Conservation (phyloP, 371 early-diverging fungal genomes). For the Syncephalis plumigaleata region DNA sequence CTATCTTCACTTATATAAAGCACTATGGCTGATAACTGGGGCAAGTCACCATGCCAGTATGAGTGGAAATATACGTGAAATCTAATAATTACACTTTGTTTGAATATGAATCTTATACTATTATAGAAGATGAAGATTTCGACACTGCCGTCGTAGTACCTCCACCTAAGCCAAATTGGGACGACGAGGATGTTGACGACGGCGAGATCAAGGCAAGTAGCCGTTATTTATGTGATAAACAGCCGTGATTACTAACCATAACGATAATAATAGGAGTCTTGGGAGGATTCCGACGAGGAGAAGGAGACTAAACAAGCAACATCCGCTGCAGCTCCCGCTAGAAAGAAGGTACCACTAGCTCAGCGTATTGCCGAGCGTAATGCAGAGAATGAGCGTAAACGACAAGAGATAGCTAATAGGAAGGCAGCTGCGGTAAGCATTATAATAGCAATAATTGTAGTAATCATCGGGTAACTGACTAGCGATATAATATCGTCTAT, state of each 20-base stretch:
- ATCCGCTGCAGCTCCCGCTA: slow-evolving; percentile 21
- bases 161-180: slow-evolving; percentile 47
- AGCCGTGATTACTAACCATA: not conserved
- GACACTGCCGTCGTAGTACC: slow-evolving; percentile 13
- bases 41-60: slow-evolving; percentile 16
- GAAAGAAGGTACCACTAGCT: slow-evolving; percentile 48
- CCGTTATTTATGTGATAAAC: slow-evolving; percentile 1
- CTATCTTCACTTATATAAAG: slow-evolving; percentile 1
- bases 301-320: slow-evolving; percentile 20
- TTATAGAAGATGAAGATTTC: slow-evolving; percentile 18
- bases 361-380: slow-evolving; percentile 63
- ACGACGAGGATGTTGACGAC: slow-evolving; percentile 69
- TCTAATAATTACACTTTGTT: no score
- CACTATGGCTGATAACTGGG: slow-evolving; percentile 43
- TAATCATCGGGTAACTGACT: not conserved
- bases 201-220: slow-evolving; percentile 31
- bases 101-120: no score
- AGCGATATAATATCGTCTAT: not conserved
- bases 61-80: not conserved
- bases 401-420: slow-evolving; percentile 30
- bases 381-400: slow-evolving; percentile 48
- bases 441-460: not conserved
- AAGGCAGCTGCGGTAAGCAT: slow-evolving; percentile 15
- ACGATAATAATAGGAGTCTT: slow-evolving; percentile 26
- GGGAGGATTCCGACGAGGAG: slow-evolving; percentile 60